phyloP scores from a whole-genome alignment of 495 filamentous ascomycete species.

The Pseudevernia furfuracea region DNA sequence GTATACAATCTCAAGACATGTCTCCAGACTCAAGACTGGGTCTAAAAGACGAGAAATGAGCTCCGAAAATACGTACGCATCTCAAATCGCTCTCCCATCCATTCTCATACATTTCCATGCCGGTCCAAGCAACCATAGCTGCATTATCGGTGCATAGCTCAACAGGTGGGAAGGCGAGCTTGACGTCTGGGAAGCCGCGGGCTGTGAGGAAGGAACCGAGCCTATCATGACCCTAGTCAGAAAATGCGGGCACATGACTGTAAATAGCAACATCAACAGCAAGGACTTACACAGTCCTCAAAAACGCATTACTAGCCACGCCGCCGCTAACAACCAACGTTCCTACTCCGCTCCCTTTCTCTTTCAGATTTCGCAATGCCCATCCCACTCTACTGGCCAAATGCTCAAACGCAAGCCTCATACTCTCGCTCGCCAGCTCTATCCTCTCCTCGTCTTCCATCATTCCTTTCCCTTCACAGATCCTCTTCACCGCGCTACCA shows the following conservation, averaged over 20 bases:
- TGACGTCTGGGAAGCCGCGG: slow-evolving; percentile 54
- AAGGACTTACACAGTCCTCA: slow-evolving; percentile 52
- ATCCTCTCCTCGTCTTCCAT: slow-evolving; percentile 44
- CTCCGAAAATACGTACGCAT: no score
- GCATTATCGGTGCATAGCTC: slow-evolving; percentile 87
- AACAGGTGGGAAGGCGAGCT: slow-evolving; percentile 63
- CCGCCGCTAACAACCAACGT: slow-evolving; percentile 81
- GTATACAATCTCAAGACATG: no score
- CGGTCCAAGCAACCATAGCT: slow-evolving; percentile 97
- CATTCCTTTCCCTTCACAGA: slow-evolving; percentile 32
- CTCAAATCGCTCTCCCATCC: slow-evolving; percentile 59
- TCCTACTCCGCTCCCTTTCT: slow-evolving; percentile 32
- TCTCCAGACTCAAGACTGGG: no score
- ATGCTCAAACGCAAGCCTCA: slow-evolving; percentile 86
- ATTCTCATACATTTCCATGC: slow-evolving; percentile 80
- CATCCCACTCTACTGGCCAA: slow-evolving; percentile 63
- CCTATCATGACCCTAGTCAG: slow-evolving; percentile 8
- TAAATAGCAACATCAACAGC: not conserved
- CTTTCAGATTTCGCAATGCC: slow-evolving; percentile 45
- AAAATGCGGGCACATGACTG: not conserved
- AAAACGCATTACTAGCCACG: slow-evolving; percentile 74
- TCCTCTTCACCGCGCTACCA: slow-evolving; percentile 44
- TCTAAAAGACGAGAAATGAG: no score
- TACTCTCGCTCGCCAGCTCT: slow-evolving; percentile 57
- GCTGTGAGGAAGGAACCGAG: slow-evolving; percentile 54